Base-by-base conservation (phyloP, 495 filamentous ascomycete species). In the Rhypophila decipiens region DNA sequence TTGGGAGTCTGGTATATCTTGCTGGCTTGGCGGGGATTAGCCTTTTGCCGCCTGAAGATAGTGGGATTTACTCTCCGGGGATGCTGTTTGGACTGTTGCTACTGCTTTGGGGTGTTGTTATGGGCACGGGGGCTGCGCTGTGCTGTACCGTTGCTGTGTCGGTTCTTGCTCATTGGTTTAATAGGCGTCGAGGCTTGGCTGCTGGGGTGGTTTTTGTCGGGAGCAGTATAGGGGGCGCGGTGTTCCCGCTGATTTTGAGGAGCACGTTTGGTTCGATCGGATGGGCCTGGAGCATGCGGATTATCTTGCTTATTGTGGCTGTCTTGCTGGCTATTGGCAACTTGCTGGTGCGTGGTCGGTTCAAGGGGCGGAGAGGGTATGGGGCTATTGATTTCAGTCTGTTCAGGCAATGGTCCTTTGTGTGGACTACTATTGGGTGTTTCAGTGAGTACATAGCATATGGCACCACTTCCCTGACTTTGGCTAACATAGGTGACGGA, bases 191-290 rank as follows among this genome's bases (percentile, higher is more conserved):
- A 4, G 76, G 69, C 0, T 52, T 77, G 4, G 74, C 73, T 0
- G 69, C 64, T 29, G 76, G 76, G 2, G 59, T 77, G 35, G 69
- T 72, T n/a, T 76, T 76, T 65, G 66, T 60, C 0, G 76, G 74
- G 2, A 69, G 66, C 0, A 74, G 70, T 7, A 60, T 70, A 1
- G 76, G 76, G 2, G 74, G 76, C 2, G 69, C 73, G 10, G 56
- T 69, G 1, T 69, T 79, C 33, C 76, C 76, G 1, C 44, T 79
- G 17, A 38, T 72, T 1, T 47, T 79, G 27, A 63, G 69, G 13
- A 40, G 50, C 0, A 46, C 66, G 0, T 63, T 77, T 10, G 37
- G 52, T 0, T 39, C 55, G 5, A 56, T 72, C 20, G 66, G 68
- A 13, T 79, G 74, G 72, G 57, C 53, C 0, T 74, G 70, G 69